Evolutionary conservation across 179 eudicot genomes (phyloP).

Genomic region (Beta macrorhiza): DNA sequence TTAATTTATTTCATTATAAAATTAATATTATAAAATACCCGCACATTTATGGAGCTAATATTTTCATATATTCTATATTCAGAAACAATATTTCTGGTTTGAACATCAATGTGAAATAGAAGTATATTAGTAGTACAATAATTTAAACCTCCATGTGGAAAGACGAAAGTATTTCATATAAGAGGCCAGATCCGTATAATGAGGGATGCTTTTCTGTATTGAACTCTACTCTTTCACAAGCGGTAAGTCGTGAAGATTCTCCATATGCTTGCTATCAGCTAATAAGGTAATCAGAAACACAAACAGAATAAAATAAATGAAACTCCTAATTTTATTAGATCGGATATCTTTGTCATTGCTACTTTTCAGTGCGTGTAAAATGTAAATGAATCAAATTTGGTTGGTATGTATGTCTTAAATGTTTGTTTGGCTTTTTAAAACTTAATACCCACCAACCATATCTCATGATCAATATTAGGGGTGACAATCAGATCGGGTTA

Average conservation of each 20-base stretch:
- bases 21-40: too few relatives aligned
- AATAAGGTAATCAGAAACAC: neutral
- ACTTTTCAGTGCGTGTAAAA: neutral
- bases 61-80: too few relatives aligned
- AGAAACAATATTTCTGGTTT: too few relatives aligned
- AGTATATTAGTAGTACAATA: too few relatives aligned
- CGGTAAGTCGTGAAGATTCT: neutral
- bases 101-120: too few relatives aligned
- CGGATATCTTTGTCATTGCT: neutral
- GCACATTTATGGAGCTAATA: too few relatives aligned
- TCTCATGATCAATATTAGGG: neutral
- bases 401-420: neutral
- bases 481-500: too few relatives aligned
- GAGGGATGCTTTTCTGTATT: neutral
- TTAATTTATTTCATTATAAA: too few relatives aligned
- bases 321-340: neutral
- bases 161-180: too few relatives aligned
- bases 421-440: neutral
- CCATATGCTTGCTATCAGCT: neutral
- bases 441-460: neutral
- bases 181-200: neutral
- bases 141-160: too few relatives aligned
- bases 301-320: conserved; percentile 7
- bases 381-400: neutral
- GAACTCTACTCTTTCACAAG: neutral